Evolutionary conservation across 139 green algal genomes (phyloP).

Genomic region (Chlorella ohadii): DNA sequence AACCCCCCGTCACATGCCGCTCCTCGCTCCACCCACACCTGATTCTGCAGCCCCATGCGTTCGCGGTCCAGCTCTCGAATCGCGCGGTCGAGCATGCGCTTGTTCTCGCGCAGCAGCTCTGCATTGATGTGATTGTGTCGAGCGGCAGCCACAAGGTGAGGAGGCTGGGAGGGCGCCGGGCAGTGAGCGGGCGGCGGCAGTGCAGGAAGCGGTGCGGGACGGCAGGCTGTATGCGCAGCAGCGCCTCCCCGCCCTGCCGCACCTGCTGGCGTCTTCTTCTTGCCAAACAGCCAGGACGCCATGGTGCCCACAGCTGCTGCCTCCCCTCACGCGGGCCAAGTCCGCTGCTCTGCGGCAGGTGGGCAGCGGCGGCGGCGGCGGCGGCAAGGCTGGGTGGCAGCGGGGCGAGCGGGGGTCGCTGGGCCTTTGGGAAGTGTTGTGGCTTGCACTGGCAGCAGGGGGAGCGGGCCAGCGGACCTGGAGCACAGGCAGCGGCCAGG

Average conservation of each 20-base stretch:
- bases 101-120: conserved; percentile 99
- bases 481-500: too few relatives aligned
- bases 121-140: too few relatives aligned
- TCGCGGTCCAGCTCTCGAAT: conserved; percentile 97
- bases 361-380: not conserved
- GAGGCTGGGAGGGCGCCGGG: too few relatives aligned
- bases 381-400: not conserved
- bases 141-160: too few relatives aligned
- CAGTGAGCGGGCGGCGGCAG: not conserved
- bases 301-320: conserved; percentile 37
- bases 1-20: too few relatives aligned
- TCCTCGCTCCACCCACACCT: conserved; percentile 73
- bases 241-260: not conserved
- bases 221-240: not conserved
- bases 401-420: not conserved
- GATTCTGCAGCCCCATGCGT: conserved; percentile 66
- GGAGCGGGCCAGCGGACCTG: not conserved
- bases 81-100: conserved; percentile 97
- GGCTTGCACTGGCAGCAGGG: not conserved
- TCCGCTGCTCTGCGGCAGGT: too few relatives aligned
- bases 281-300: conserved; percentile 78
- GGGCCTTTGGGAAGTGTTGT: not conserved
- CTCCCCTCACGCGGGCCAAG: too few relatives aligned
- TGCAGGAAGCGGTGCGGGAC: not conserved
- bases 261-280: conserved; percentile 80